Evolutionary conservation across 2,329 filamentous ascomycete species (phyloP).

Genomic region (Diaporthe humulicola): DNA sequence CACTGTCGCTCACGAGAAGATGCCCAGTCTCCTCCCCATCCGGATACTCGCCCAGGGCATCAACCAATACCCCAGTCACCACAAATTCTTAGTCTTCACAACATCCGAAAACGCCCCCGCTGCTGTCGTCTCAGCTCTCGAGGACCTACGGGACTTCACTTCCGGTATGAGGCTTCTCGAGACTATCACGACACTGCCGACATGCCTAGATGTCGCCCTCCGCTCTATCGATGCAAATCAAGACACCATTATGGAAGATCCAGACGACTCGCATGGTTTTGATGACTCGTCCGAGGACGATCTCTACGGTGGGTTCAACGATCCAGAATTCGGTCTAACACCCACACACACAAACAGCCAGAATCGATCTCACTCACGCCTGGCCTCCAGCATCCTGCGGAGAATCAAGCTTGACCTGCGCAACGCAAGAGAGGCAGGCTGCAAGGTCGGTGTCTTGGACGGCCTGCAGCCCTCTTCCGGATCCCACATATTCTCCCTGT

Average conservation of each 20-base stretch:
- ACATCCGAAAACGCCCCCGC: conserved; percentile 51
- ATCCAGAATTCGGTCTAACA: conserved; percentile 49
- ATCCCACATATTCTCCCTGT: conserved; percentile 71
- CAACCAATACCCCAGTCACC: conserved; percentile 53
- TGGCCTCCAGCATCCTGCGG: conserved; percentile 28
- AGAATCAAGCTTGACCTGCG: conserved; percentile 73
- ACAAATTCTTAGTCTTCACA: conserved; percentile 59
- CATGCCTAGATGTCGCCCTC: conserved; percentile 16
- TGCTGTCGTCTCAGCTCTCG: conserved; percentile 53
- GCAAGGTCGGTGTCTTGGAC: conserved; percentile 75
- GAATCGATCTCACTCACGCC: conserved; percentile 39
- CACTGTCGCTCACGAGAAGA: conserved; percentile 55
- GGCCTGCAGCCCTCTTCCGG: conserved; percentile 56
- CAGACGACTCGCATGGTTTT: conserved; percentile 44
- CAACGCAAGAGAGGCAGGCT: conserved; percentile 73
- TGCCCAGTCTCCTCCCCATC: conserved; percentile 51
- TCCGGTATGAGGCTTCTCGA: conserved; percentile 61
- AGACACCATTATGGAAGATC: conserved; percentile 47
- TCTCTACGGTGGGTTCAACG: conserved; percentile 39
- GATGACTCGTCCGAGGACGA: conserved; percentile 42
- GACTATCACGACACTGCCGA: conserved; percentile 61
- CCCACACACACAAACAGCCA: conserved; percentile 2
- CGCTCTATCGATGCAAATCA: background rate
- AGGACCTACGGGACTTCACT: conserved; percentile 58
- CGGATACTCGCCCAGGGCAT: conserved; percentile 53